phyloP scores from a whole-genome alignment of 2,329 filamentous ascomycete species.

The Penicillium sp. region DNA sequence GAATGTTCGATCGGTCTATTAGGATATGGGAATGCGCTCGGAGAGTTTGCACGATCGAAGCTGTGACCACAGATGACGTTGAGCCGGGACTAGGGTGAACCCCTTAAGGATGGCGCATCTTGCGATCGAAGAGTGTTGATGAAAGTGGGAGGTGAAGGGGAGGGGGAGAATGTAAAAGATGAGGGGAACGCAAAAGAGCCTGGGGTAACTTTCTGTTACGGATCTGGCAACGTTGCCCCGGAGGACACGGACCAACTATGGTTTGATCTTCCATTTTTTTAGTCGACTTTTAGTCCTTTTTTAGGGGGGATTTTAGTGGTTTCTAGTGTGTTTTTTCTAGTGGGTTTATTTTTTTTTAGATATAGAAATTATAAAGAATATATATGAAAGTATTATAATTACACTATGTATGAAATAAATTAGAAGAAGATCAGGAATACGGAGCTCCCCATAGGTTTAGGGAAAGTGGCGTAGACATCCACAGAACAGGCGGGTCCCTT shows the following conservation, averaged over 20 bases:
- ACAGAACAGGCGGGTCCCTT: slow-evolving; percentile 11
- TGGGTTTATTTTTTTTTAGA: not conserved
- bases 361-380: not conserved
- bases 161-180: slow-evolving; percentile 8
- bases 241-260: slow-evolving; percentile 26
- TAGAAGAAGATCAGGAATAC: not conserved
- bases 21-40: slow-evolving; percentile 19
- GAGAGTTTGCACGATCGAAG: slow-evolving; percentile 6
- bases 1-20: not conserved
- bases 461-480: not conserved
- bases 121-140: slow-evolving; percentile 7
- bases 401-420: not conserved
- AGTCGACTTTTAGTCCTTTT: not conserved
- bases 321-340: not conserved
- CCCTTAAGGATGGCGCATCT: slow-evolving; percentile 29
- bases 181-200: slow-evolving; percentile 14
- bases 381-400: no score
- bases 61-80: slow-evolving; percentile 34
- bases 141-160: slow-evolving; percentile 11
- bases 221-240: slow-evolving; percentile 28
- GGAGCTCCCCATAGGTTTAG: not conserved
- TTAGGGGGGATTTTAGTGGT: not conserved
- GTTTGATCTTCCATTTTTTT: slow-evolving; percentile 1
- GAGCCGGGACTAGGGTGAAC: slow-evolving; percentile 20
- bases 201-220: slow-evolving; percentile 17